Percentiles rank a stretch among this genome's conserved stretches.
phyloP scores from a whole-genome alignment of 1,284 basidiomycete species.

The Sporisorium reilianum region DNA sequence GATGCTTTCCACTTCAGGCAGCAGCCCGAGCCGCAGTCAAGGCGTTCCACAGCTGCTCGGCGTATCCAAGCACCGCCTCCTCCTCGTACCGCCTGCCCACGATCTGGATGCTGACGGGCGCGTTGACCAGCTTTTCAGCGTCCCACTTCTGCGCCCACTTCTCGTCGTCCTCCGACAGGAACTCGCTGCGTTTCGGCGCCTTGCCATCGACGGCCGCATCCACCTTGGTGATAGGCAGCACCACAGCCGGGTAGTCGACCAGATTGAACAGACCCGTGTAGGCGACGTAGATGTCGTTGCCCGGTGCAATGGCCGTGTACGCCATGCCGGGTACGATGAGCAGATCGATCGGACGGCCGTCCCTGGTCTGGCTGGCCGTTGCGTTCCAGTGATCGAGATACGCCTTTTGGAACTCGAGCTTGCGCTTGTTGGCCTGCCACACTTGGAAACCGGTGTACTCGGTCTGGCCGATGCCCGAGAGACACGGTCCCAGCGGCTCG shows the following conservation, averaged over 20 bases:
- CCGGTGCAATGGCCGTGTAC: slow-evolving; percentile 74
- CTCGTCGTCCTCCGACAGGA: slow-evolving; percentile 54
- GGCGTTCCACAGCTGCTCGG: slow-evolving; percentile 40
- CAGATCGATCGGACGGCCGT: slow-evolving; percentile 75
- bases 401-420: slow-evolving; percentile 72
- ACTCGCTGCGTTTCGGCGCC: slow-evolving; percentile 71
- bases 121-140: slow-evolving; percentile 73
- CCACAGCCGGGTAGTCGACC: slow-evolving; percentile 77
- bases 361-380: slow-evolving; percentile 71
- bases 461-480: slow-evolving; percentile 22
- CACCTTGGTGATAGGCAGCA: slow-evolving; percentile 73
- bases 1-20: neutral
- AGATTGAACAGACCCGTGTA: slow-evolving; percentile 74
- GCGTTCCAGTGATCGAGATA: slow-evolving; percentile 75
- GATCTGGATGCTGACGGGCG: slow-evolving; percentile 79
- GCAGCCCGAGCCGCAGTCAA: slow-evolving; percentile 1
- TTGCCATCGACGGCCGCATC: slow-evolving; percentile 73
- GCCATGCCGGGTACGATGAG: slow-evolving; percentile 75
- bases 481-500: slow-evolving; percentile 53
- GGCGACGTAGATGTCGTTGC: slow-evolving; percentile 70
- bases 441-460: slow-evolving; percentile 72
- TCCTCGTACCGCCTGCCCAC: slow-evolving; percentile 80
- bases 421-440: slow-evolving; percentile 72
- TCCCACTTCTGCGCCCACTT: slow-evolving; percentile 57
- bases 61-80: slow-evolving; percentile 75